Evolutionary conservation across 495 filamentous ascomycete species (phyloP).

Genomic region (Trichoderma virens): DNA sequence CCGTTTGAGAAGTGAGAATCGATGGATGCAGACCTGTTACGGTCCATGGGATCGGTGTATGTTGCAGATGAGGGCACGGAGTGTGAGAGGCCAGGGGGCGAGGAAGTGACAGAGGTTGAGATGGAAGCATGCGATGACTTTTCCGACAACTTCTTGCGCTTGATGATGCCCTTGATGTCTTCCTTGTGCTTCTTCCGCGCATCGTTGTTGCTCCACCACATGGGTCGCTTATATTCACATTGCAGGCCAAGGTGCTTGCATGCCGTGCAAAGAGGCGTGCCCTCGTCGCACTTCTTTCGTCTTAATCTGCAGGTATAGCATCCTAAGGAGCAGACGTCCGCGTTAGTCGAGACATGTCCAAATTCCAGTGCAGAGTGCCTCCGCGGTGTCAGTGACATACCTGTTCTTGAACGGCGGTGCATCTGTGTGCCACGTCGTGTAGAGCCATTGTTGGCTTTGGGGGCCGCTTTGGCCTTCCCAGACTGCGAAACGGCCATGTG

Average conservation of each 20-base stretch:
- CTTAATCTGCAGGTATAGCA: conserved; percentile 96
- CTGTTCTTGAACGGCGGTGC: conserved; percentile 89
- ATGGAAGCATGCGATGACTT: conserved; percentile 55
- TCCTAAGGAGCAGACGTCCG: conserved; percentile 43
- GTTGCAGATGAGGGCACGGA: conserved; percentile 74
- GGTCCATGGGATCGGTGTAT: conserved; percentile 63
- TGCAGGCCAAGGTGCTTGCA: conserved; percentile 79
- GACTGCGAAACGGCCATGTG: conserved; percentile 50
- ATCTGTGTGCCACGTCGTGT: conserved; percentile 65
- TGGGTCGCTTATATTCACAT: conserved; percentile 93
- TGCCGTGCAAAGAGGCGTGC: conserved; percentile 73
- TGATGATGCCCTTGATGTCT: conserved; percentile 92
- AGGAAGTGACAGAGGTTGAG: conserved; percentile 47
- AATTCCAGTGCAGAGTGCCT: too few relatives aligned
- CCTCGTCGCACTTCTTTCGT: conserved; percentile 97
- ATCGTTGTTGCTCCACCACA: conserved; percentile 94
- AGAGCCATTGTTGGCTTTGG: conserved; percentile 43
- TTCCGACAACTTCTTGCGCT: conserved; percentile 88
- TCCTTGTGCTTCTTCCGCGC: conserved; percentile 83
- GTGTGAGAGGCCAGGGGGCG: conserved; percentile 70
- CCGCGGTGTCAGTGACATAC: too few relatives aligned
- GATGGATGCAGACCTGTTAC: conserved; percentile 65
- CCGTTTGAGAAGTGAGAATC: conserved; percentile 59
- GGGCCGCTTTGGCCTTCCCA: conserved; percentile 45
- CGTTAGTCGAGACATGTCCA: too few relatives aligned